Percentiles rank a stretch among this genome's conserved stretches.
Conservation (phyloP, 495 filamentous ascomycete species). For the Penicillium odoratum region DNA sequence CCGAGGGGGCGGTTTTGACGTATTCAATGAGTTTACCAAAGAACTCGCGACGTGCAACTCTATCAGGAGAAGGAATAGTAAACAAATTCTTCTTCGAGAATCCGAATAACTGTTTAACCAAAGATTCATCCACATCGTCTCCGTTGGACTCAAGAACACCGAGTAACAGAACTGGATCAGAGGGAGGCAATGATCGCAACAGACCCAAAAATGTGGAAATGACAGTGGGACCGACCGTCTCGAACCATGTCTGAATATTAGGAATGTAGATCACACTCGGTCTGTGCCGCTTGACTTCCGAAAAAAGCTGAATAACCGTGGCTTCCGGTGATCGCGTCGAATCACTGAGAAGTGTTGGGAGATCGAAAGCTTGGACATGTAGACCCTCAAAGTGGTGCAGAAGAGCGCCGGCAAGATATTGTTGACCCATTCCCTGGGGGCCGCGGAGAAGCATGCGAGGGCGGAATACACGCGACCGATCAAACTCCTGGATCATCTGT, state of each 20-base stretch:
- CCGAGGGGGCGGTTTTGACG: slow-evolving; percentile 71
- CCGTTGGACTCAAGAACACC: slow-evolving; percentile 70
- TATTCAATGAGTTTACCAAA: slow-evolving; percentile 72
- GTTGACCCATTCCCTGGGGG: slow-evolving; percentile 84
- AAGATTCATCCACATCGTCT: slow-evolving; percentile 53
- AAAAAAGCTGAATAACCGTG: slow-evolving; percentile 83
- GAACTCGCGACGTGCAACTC: slow-evolving; percentile 69
- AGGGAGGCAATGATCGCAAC: slow-evolving; percentile 74
- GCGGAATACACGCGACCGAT: slow-evolving; percentile 82
- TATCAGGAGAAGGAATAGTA: slow-evolving; percentile 61
- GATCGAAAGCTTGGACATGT: slow-evolving; percentile 93
- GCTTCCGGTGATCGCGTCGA: slow-evolving; percentile 77
- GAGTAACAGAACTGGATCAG: slow-evolving; percentile 83
- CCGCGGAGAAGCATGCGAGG: slow-evolving; percentile 82
- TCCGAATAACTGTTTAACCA: slow-evolving; percentile 78
- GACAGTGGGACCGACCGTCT: slow-evolving; percentile 62
- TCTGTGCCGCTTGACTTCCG: slow-evolving; percentile 89
- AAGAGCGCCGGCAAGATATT: slow-evolving; percentile 83
- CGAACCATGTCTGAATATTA: slow-evolving; percentile 82
- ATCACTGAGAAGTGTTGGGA: slow-evolving; percentile 75
- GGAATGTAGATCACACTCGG: slow-evolving; percentile 96
- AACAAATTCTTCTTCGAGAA: slow-evolving; percentile 78
- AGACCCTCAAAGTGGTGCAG: slow-evolving; percentile 89
- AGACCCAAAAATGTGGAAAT: slow-evolving; percentile 79
- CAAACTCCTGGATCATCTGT: slow-evolving; percentile 85